Evolutionary conservation across 2,329 filamentous ascomycete genomes (phyloP).

Genomic region (Verticillium dahliae): DNA sequence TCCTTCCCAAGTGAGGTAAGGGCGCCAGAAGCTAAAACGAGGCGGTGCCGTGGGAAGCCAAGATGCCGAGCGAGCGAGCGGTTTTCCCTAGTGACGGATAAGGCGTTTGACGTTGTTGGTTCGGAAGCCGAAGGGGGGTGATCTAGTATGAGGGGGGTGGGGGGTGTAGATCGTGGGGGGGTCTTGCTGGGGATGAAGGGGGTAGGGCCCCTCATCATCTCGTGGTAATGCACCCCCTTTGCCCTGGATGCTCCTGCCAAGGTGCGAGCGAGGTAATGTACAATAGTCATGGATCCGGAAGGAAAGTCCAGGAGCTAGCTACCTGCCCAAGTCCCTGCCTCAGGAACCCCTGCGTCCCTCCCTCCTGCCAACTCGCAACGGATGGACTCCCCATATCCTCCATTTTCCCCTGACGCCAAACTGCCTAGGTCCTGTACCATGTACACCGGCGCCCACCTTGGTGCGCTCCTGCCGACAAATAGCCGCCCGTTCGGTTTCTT

Average conservation of each 20-base stretch:
- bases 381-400: neutral
- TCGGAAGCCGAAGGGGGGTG: neutral
- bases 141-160: neutral
- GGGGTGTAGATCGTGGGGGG: neutral
- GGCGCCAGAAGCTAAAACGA: too few relatives aligned
- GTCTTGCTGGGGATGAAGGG: neutral
- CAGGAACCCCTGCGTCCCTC: too few relatives aligned
- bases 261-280: too few relatives aligned
- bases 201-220: neutral
- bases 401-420: neutral
- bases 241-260: too few relatives aligned
- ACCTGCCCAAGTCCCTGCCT: too few relatives aligned
- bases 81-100: neutral
- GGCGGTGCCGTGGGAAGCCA: too few relatives aligned
- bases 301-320: too few relatives aligned
- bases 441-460: neutral
- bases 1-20: neutral
- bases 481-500: neutral
- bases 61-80: neutral
- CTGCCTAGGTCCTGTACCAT: neutral
- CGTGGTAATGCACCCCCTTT: too few relatives aligned
- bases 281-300: too few relatives aligned
- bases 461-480: neutral
- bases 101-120: neutral
- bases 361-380: too few relatives aligned